These are phyloP conservation scores for Rhipidocladum racemiflorum DNA, from an alignment of 176 grass and related monocot genomes.

Conservation along the genomic window DNA sequence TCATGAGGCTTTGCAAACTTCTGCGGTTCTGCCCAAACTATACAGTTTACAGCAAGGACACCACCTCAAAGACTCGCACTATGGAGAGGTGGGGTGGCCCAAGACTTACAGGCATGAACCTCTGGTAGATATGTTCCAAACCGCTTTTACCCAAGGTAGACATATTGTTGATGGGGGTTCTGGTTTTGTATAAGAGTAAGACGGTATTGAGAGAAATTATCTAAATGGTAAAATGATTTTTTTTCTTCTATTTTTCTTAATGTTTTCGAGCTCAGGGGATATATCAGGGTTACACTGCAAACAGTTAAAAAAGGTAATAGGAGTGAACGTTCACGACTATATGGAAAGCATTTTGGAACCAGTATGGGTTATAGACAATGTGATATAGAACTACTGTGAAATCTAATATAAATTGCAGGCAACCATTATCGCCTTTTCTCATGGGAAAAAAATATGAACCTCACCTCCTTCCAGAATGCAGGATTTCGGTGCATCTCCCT, in stretches of 20 bases:
- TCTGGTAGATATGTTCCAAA: not conserved
- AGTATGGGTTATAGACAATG: not conserved
- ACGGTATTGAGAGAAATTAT: not conserved
- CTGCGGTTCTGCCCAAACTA: slow-evolving; percentile 4
- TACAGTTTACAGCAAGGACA: not conserved
- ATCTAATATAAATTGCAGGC: slow-evolving; percentile 2
- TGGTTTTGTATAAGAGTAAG: not conserved
- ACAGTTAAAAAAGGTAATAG: not conserved
- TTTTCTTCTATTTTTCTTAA: not conserved
- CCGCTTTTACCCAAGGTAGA: not conserved
- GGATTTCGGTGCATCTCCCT: slow-evolving; percentile 47
- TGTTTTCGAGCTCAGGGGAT: not conserved
- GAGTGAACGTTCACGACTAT: not conserved
- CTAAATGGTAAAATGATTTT: not conserved
- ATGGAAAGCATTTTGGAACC: slow-evolving; percentile 12
- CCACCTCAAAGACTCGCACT: not conserved
- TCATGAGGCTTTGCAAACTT: slow-evolving; percentile 1
- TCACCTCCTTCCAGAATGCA: slow-evolving; percentile 52
- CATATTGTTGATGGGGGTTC: not conserved
- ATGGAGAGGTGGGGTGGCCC: not conserved
- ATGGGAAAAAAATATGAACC: not conserved
- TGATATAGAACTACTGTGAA: not conserved
- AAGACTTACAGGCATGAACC: not conserved
- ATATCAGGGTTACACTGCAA: not conserved
- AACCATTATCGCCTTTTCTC: not conserved